These are phyloP conservation scores for Triticum dicoccoides DNA, from an alignment of 176 grass and related monocot species.

Conservation along the genomic window DNA sequence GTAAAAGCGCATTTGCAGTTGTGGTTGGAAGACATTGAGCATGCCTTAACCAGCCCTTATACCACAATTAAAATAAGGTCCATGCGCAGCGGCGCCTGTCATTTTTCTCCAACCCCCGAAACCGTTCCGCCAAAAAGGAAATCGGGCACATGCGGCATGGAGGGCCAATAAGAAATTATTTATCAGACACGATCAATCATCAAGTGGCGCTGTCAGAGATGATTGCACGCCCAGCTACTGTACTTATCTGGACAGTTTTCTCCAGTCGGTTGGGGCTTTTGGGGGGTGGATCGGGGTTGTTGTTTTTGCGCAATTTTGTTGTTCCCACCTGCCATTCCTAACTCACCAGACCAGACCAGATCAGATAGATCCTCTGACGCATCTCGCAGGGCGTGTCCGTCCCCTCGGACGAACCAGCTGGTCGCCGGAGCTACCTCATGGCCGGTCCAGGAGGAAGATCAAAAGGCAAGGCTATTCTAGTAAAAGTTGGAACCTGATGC, in stretches of 20 bases:
- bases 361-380: slow-evolving; percentile 10
- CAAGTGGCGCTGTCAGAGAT: slow-evolving; percentile 5
- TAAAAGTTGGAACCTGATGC: background rate
- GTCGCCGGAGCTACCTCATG: slow-evolving; percentile 26
- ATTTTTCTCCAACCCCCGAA: slow-evolving; percentile 33
- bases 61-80: background rate
- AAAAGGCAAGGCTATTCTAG: background rate
- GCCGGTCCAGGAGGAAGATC: background rate
- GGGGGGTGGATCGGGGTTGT: slow-evolving; percentile 24
- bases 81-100: background rate
- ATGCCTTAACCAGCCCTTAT: slow-evolving; percentile 6
- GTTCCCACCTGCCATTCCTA: slow-evolving; percentile 56
- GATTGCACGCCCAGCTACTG: slow-evolving; percentile 21
- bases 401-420: slow-evolving; percentile 1
- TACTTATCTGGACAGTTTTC: background rate
- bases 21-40: background rate
- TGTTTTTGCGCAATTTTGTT: slow-evolving; percentile 24
- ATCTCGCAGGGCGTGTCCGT: background rate
- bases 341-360: slow-evolving; percentile 1
- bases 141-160: background rate
- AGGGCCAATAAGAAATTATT: background rate
- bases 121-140: background rate
- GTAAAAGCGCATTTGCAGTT: slow-evolving; percentile 19
- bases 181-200: background rate
- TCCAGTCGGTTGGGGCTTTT: slow-evolving; percentile 3